A percentile compares a stretch with the other conserved stretches of the same genome.
phyloP scores from a whole-genome alignment of 2,329 filamentous ascomycete species.

The Tolypocladium tropicale region DNA sequence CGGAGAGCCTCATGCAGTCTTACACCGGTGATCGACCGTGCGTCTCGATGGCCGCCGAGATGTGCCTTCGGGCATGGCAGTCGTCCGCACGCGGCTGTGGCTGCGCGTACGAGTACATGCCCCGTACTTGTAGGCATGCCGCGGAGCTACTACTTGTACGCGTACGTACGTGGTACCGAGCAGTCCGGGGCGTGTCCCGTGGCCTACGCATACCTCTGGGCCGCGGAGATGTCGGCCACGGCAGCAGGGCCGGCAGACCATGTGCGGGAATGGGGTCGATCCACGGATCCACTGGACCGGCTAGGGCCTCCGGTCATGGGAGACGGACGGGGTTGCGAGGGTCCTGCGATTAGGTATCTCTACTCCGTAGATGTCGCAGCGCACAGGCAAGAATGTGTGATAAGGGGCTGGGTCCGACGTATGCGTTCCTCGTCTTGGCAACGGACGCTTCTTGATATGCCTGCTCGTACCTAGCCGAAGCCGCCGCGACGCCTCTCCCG shows the following conservation, averaged over 20 bases:
- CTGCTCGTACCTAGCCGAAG: neutral
- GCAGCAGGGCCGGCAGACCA: neutral
- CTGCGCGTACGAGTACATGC: neutral
- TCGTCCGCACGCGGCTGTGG: neutral
- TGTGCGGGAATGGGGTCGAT: neutral
- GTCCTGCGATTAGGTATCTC: neutral
- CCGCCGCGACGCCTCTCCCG: neutral
- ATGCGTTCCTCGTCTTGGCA: neutral
- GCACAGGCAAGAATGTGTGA: too few species aligned
- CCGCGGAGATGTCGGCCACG: neutral
- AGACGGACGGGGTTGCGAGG: neutral
- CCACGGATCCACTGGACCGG: neutral
- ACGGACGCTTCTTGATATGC: neutral
- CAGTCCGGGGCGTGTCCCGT: neutral
- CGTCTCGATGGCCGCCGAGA: slow-evolving; percentile 6
- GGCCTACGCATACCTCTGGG: neutral
- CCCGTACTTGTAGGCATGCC: too few species aligned
- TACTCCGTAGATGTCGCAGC: too few species aligned
- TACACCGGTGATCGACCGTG: slow-evolving; percentile 14
- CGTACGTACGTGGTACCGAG: neutral
- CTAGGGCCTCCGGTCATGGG: neutral
- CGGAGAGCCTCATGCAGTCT: slow-evolving; percentile 6
- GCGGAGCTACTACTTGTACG: too few species aligned
- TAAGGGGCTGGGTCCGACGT: neutral
- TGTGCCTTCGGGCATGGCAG: neutral